Evolutionary conservation across 768 basidiomycete species (phyloP).

Genomic region (Phanerochaete carnosa): DNA sequence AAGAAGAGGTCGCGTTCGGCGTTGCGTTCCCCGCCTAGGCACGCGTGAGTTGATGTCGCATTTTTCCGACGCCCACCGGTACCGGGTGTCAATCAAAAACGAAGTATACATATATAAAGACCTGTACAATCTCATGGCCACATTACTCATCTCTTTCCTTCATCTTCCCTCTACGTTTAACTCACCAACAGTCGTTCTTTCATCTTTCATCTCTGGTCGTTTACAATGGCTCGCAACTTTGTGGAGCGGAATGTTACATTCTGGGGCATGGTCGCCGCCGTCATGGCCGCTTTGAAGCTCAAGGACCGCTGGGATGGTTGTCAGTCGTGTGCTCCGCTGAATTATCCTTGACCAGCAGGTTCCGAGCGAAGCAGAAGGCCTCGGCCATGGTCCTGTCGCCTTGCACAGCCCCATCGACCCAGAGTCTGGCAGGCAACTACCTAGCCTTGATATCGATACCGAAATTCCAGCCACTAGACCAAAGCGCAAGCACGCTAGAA

Average conservation of each 20-base stretch:
- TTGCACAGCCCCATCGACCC: constrained; percentile 22
- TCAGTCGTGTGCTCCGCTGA: constrained; percentile 22
- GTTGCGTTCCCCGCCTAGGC: no score
- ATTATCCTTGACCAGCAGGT: constrained; percentile 38
- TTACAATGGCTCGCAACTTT: constrained; percentile 8
- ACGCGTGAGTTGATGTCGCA: background rate
- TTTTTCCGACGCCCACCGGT: background rate
- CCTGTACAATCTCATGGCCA: background rate
- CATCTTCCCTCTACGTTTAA: background rate
- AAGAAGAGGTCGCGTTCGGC: background rate
- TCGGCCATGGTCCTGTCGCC: constrained; percentile 20
- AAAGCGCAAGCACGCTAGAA: constrained; percentile 29
- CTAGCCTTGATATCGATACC: constrained; percentile 19
- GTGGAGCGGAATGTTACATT: constrained; percentile 25
- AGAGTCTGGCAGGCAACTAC: constrained; percentile 2
- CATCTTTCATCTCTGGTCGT: background rate
- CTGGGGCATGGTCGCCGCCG: constrained; percentile 39
- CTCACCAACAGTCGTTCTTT: background rate
- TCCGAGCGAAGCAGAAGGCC: constrained; percentile 36
- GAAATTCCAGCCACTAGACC: constrained; percentile 24
- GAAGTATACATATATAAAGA: no score
- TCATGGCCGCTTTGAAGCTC: constrained; percentile 45
- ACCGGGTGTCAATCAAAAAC: background rate
- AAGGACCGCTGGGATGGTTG: constrained; percentile 48
- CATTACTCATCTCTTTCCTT: background rate